Conservation (phyloP, 176 grass and related monocot species). For the Zoysia japonica region DNA sequence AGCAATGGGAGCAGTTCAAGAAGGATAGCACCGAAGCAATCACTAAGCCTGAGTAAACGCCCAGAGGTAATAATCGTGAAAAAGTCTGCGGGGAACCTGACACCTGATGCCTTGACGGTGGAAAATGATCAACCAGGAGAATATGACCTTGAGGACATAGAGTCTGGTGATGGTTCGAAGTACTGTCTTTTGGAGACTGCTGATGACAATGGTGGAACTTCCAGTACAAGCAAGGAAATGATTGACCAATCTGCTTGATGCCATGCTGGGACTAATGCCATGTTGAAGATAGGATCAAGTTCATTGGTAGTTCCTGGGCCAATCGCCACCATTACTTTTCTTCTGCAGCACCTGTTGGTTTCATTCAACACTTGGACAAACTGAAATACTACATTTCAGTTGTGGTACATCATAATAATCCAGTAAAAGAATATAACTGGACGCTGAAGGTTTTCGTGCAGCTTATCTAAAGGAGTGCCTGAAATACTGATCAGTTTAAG, state of each 20-base stretch:
- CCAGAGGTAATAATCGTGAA: slow-evolving; percentile 47
- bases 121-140: slow-evolving; percentile 22
- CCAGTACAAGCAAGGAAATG: slow-evolving; percentile 45
- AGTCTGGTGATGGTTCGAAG: slow-evolving; percentile 71
- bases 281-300: slow-evolving; percentile 12
- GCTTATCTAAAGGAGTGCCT: background rate
- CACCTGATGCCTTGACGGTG: slow-evolving; percentile 18
- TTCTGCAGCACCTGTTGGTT: too few species aligned
- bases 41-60: slow-evolving; percentile 57
- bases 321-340: background rate
- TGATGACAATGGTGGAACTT: slow-evolving; percentile 29
- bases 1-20: slow-evolving; percentile 43
- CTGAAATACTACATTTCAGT: background rate
- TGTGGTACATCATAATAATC: background rate
- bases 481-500: background rate
- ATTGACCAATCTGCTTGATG: background rate
- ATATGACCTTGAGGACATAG: slow-evolving; percentile 29
- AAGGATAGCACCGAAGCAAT: slow-evolving; percentile 58
- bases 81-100: slow-evolving; percentile 14
- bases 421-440: background rate
- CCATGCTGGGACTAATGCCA: background rate
- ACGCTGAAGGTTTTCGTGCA: background rate
- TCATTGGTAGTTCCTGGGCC: background rate
- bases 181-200: slow-evolving; percentile 68
- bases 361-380: background rate